A percentile compares a stretch with the other conserved stretches of the same genome.
Conservation (phyloP, 75 land plant species). For the Adiantum capillusveneris region DNA sequence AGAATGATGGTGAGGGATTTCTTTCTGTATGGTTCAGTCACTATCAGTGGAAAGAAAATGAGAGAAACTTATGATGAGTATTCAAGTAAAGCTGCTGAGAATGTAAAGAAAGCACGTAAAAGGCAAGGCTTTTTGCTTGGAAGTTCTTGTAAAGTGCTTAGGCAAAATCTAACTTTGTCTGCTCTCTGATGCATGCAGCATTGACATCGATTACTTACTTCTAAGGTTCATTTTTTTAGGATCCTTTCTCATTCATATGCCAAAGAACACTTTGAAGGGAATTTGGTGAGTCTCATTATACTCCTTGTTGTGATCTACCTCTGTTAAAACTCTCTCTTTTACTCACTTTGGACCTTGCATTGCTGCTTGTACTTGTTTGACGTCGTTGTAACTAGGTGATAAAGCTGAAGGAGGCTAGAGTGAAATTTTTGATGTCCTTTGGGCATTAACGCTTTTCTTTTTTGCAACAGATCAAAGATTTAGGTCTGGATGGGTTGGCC, state of each 20-base stretch:
- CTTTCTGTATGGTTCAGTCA: neutral
- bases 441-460: neutral
- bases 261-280: neutral
- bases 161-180: neutral
- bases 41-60: neutral
- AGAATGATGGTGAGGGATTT: slow-evolving; percentile 1
- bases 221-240: too few species aligned
- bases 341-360: neutral
- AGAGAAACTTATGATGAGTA: neutral
- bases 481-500: neutral
- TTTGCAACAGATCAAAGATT: neutral
- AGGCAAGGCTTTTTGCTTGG: neutral
- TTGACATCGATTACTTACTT: too few species aligned
- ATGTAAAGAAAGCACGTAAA: neutral
- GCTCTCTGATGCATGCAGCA: too few species aligned
- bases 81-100: neutral
- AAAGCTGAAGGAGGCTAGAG: too few species aligned
- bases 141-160: neutral
- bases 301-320: neutral
- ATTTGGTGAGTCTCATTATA: neutral
- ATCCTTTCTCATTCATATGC: too few species aligned
- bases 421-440: neutral
- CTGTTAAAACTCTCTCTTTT: neutral
- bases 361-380: neutral
- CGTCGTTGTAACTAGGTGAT: too few species aligned